Evolutionary conservation across 495 filamentous ascomycete genomes (phyloP).

Genomic region (Penicillium macrosclerotiorum): DNA sequence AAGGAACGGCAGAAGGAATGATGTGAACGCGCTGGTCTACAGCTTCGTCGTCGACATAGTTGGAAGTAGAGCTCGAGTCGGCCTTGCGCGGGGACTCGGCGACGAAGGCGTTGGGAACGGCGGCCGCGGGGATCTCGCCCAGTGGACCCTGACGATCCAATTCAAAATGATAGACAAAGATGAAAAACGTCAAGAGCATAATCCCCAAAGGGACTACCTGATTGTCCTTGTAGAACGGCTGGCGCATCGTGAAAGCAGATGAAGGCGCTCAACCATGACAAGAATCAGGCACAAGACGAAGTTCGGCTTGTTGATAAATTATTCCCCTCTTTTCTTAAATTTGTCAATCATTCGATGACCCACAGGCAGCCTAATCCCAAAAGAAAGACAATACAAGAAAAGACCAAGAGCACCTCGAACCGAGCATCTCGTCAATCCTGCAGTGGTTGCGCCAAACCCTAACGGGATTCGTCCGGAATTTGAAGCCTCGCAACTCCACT

Average conservation of each 20-base stretch:
- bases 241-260: conserved; percentile 7
- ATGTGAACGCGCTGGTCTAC: conserved; percentile 1
- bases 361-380: not conserved
- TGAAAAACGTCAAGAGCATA: conserved; percentile 23
- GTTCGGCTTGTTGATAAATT: too few species aligned
- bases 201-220: conserved; percentile 28
- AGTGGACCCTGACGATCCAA: conserved; percentile 14
- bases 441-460: not conserved
- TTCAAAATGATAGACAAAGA: conserved; percentile 28
- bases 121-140: conserved; percentile 6
- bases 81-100: not conserved
- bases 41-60: conserved; percentile 1
- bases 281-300: too few species aligned
- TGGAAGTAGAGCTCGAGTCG: not conserved
- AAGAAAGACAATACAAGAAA: not conserved
- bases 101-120: conserved; percentile 4
- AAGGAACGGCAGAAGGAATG: conserved; percentile 10
- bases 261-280: not conserved
- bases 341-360: not conserved
- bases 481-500: conserved; percentile 5
- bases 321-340: too few species aligned
- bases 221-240: conserved; percentile 25
- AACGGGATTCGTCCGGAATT: not conserved
- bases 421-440: too few species aligned
- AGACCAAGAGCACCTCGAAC: not conserved